phyloP scores from a whole-genome alignment of 192 early-diverging fungal species.

The Chytriomyces sp. region DNA sequence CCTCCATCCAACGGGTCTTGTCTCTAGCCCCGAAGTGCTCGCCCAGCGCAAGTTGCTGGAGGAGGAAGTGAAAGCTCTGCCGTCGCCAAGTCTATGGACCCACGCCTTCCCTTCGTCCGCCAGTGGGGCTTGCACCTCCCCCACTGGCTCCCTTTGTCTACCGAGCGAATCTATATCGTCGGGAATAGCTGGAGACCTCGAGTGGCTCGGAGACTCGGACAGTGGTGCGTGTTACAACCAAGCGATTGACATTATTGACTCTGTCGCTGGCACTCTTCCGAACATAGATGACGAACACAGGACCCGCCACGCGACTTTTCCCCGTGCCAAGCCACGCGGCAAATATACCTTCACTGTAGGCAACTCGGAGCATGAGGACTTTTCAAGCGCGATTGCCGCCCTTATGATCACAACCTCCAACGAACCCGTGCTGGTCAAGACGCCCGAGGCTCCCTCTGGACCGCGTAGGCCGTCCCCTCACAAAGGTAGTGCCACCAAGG shows the following conservation, averaged over 20 bases:
- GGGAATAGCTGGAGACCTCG: not conserved
- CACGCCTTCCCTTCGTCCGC: too few relatives aligned
- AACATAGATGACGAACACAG: not conserved
- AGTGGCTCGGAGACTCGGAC: not conserved
- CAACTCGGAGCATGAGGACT: not conserved
- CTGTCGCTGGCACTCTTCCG: not conserved
- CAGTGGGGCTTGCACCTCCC: too few relatives aligned
- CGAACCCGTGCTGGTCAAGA: too few relatives aligned
- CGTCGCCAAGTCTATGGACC: conserved; percentile 5
- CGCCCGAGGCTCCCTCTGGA: too few relatives aligned
- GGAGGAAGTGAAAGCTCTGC: not conserved
- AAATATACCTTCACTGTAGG: conserved; percentile 9
- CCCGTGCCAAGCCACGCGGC: not conserved
- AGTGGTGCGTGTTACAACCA: not conserved
- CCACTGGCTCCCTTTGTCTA: too few relatives aligned
- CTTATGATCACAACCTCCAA: too few relatives aligned
- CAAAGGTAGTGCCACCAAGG: too few relatives aligned
- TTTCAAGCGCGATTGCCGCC: conserved; percentile 5
- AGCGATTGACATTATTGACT: not conserved
- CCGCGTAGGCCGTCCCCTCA: too few relatives aligned
- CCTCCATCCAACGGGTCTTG: conserved; percentile 8
- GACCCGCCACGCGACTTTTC: not conserved
- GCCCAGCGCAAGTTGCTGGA: too few relatives aligned
- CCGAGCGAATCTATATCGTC: too few relatives aligned
- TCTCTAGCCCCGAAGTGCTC: too few relatives aligned